These are phyloP conservation scores for Piromyces finnis DNA, from an alignment of 192 early-diverging fungal genomes.

Conservation along the genomic window DNA sequence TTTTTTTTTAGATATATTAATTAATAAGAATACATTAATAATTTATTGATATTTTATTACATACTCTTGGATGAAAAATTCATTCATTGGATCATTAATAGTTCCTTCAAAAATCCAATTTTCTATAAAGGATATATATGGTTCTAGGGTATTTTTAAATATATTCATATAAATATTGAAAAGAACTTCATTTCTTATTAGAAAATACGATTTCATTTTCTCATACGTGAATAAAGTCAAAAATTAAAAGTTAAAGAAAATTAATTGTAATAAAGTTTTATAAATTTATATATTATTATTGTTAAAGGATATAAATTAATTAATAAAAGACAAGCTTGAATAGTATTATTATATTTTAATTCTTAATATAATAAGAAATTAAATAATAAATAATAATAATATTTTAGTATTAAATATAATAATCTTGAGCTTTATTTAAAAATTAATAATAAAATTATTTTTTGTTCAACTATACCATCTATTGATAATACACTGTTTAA, in stretches of 20 bases:
- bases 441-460: too few species aligned
- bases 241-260: too few species aligned
- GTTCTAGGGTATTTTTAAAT: neutral
- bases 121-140: neutral
- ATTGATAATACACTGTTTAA: neutral
- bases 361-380: neutral
- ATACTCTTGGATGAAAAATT: neutral
- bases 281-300: too few species aligned
- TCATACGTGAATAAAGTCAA: neutral
- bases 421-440: too few species aligned
- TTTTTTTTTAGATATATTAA: too few species aligned
- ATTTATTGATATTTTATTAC: neutral
- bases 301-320: neutral
- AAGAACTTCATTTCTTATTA: neutral
- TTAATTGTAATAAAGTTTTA: too few species aligned
- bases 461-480: neutral
- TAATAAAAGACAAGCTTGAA: neutral
- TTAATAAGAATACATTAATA: too few species aligned
- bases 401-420: too few species aligned
- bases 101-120: neutral
- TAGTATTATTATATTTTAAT: neutral
- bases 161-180: neutral
- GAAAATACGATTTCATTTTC: neutral
- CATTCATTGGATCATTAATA: neutral
- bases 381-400: too few species aligned